These are phyloP conservation scores for Leishmania martiniquensis DNA, from an alignment of 208 protist species.

Conservation along the genomic window DNA sequence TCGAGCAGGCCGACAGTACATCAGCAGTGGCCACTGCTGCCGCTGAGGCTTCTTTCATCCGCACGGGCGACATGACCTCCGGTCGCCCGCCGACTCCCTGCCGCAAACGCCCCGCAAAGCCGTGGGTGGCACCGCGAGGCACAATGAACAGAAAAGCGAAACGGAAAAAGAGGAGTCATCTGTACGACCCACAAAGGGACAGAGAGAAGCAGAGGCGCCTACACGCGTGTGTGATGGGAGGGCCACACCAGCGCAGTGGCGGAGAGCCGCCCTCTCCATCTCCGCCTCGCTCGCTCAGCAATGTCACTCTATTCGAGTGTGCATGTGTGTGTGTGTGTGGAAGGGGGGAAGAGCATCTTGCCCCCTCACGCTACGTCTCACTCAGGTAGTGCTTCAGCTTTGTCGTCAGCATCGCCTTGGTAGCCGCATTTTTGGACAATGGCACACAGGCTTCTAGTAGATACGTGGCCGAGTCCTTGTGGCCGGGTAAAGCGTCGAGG, in stretches of 20 bases:
- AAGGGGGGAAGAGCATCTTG: background rate
- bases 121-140: background rate
- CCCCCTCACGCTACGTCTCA: background rate
- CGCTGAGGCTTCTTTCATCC: background rate
- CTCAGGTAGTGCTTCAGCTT: constrained; percentile 38
- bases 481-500: constrained; percentile 46
- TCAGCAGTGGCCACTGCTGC: background rate
- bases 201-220: background rate
- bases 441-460: constrained; percentile 48
- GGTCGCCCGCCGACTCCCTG: background rate
- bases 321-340: background rate
- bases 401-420: constrained; percentile 34
- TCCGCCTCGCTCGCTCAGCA: background rate
- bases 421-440: constrained; percentile 36
- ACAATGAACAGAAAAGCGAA: no score
- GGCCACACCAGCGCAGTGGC: no score
- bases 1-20: background rate
- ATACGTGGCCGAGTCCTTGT: constrained; percentile 41
- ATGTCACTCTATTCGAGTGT: no score
- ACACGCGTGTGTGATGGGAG: background rate
- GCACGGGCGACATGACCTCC: no score
- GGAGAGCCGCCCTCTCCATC: background rate
- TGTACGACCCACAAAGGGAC: no score
- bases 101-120: background rate
- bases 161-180: no score